Conservation (phyloP, 2,329 filamentous ascomycete species). For the Sphaerostilbella broomeana region DNA sequence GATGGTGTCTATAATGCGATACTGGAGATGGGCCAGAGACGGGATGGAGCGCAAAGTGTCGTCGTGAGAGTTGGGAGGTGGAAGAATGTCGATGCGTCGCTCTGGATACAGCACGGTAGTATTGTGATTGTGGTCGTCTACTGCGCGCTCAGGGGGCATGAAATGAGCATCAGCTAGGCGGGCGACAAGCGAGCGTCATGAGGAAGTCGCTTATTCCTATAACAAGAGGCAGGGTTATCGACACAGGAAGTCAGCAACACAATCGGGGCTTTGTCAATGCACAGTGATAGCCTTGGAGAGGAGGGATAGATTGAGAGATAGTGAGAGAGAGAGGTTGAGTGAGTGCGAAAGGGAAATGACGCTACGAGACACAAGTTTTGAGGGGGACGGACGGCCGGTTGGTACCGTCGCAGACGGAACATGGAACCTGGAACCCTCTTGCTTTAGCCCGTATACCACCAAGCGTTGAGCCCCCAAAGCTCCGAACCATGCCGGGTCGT, state of each 20-base stretch:
- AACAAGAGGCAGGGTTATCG: neutral
- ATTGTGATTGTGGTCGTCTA: constrained; percentile 8
- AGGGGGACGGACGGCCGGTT: constrained; percentile 1
- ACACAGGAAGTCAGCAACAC: constrained; percentile 6
- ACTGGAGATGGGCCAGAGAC: too few relatives aligned
- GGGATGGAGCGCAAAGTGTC: neutral
- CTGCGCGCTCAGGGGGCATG: constrained; percentile 10
- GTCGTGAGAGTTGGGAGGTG: too few relatives aligned
- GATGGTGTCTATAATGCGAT: neutral
- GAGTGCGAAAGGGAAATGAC: constrained; percentile 4
- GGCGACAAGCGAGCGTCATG: constrained; percentile 11
- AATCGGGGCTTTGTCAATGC: constrained; percentile 2
- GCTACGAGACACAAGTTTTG: constrained; percentile 8
- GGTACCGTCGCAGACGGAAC: too few relatives aligned
- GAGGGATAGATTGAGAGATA: neutral
- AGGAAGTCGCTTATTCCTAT: constrained; percentile 13
- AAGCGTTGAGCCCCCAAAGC: constrained; percentile 11
- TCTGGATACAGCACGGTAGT: constrained; percentile 4
- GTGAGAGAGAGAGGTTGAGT: neutral
- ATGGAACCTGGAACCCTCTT: neutral
- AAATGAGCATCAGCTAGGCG: constrained; percentile 12
- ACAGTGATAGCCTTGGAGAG: constrained; percentile 8
- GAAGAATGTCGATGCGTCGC: too few relatives aligned
- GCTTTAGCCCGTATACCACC: neutral
- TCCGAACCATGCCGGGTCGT: constrained; percentile 8